A percentile compares a stretch with the other conserved stretches of the same genome.
Evolutionary conservation across 768 basidiomycete species (phyloP).

Genomic region (Boletus sensibilis): DNA sequence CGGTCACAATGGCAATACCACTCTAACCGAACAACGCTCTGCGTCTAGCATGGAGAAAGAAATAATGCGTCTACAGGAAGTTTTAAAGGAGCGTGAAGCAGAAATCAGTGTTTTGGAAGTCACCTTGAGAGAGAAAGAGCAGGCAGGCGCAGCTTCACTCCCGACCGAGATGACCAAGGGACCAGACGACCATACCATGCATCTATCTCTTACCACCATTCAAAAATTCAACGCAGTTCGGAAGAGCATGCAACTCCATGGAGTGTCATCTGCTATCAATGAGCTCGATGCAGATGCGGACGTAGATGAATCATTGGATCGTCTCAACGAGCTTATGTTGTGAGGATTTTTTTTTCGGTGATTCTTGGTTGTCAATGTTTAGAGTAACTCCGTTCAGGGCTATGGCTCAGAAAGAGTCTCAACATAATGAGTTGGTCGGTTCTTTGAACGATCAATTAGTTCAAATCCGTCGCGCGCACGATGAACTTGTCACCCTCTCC

Average conservation of each 20-base stretch:
- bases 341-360: constrained; percentile 39
- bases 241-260: constrained; percentile 56
- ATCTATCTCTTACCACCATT: constrained; percentile 69
- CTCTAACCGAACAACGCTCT: constrained; percentile 61
- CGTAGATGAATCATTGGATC: constrained; percentile 69
- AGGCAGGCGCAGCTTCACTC: background rate
- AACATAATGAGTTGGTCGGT: constrained; percentile 80
- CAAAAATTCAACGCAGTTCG: constrained; percentile 75
- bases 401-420: constrained; percentile 96
- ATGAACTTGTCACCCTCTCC: constrained; percentile 77
- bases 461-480: constrained; percentile 74
- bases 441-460: constrained; percentile 63
- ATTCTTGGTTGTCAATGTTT: constrained; percentile 7
- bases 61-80: constrained; percentile 93
- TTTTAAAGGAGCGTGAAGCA: constrained; percentile 86
- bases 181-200: constrained; percentile 29
- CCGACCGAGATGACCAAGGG: constrained; percentile 6
- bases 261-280: constrained; percentile 33
- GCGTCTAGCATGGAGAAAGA: constrained; percentile 87
- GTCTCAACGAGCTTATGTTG: constrained; percentile 92
- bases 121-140: constrained; percentile 42
- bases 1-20: constrained; percentile 30
- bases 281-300: constrained; percentile 37
- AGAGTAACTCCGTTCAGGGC: constrained; percentile 50
- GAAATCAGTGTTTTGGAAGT: constrained; percentile 79